A percentile compares a stretch with the other conserved stretches of the same genome.
These are phyloP conservation scores for Cyclotella atomus DNA, from an alignment of 108 stramenopile species.

Conservation along the genomic window DNA sequence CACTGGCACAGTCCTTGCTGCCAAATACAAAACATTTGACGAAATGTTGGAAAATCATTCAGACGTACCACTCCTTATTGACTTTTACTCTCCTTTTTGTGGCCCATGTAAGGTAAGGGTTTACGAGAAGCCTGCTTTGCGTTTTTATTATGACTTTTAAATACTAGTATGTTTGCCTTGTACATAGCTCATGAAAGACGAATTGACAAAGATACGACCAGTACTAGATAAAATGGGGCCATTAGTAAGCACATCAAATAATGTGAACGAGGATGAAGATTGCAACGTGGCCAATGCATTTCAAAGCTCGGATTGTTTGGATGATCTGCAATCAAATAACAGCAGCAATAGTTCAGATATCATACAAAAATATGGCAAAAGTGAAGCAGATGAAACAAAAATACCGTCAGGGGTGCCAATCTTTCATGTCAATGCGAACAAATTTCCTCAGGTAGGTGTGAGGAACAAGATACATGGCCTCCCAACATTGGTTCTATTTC, in stretches of 20 bases:
- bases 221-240: conserved; percentile 30
- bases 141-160: not conserved
- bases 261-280: not conserved
- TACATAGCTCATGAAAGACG: conserved; percentile 50
- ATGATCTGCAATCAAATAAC: not conserved
- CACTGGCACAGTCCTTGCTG: not conserved
- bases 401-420: conserved; percentile 48
- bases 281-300: conserved; percentile 16
- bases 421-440: conserved; percentile 65
- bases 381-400: conserved; percentile 12
- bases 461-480: conserved; percentile 58
- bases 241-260: not conserved
- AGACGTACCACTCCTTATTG: conserved; percentile 53
- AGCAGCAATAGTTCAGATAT: conserved; percentile 4
- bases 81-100: conserved; percentile 64
- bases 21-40: conserved; percentile 79
- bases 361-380: not conserved
- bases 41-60: conserved; percentile 64
- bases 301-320: conserved; percentile 15
- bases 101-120: conserved; percentile 62
- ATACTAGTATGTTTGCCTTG: not conserved
- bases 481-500: conserved; percentile 67
- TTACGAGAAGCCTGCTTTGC: no score
- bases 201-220: conserved; percentile 31
- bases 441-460: conserved; percentile 69